Evolutionary conservation across 2,329 filamentous ascomycete species (phyloP).

Genomic region (Didymella segeticola): DNA sequence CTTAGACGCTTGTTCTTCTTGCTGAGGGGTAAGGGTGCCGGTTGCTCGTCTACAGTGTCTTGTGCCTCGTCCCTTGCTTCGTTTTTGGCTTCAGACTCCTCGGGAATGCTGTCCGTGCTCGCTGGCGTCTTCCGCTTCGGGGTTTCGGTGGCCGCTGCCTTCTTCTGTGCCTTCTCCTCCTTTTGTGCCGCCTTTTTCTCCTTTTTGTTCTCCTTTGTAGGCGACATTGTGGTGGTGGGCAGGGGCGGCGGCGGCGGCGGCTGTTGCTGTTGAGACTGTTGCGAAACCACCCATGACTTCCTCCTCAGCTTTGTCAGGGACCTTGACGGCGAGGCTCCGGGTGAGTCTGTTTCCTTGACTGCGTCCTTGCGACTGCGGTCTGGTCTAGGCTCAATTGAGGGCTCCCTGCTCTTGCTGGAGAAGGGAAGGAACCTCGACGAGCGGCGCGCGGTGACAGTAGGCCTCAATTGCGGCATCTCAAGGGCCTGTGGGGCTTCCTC

Average conservation of each 20-base stretch:
- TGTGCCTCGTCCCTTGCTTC: constrained; percentile 25
- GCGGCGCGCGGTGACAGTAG: constrained; percentile 42
- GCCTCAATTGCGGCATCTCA: constrained; percentile 41
- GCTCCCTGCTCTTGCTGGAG: constrained; percentile 44
- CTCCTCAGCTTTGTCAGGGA: constrained; percentile 44
- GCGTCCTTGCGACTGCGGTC: constrained; percentile 36
- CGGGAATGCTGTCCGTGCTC: constrained; percentile 38
- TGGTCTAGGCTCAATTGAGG: constrained; percentile 38
- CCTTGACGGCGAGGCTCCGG: constrained; percentile 37
- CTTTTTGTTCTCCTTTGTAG: constrained; percentile 21
- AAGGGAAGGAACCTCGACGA: constrained; percentile 47
- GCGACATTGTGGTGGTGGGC: constrained; percentile 18
- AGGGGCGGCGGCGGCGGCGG: constrained; percentile 1
- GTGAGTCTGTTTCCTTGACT: constrained; percentile 34
- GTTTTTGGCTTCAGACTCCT: constrained; percentile 35
- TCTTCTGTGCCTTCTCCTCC: constrained; percentile 26
- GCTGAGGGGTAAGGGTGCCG: constrained; percentile 29
- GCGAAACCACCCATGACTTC: constrained; percentile 46
- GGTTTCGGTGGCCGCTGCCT: constrained; percentile 22
- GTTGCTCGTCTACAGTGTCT: constrained; percentile 27
- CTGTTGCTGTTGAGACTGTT: constrained; percentile 30
- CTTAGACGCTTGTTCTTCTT: constrained; percentile 48
- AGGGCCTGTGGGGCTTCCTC: constrained; percentile 40
- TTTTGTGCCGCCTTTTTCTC: constrained; percentile 22
- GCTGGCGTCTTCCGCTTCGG: constrained; percentile 36